Percentiles rank a stretch among this genome's conserved stretches.
Conservation (phyloP, 2,329 filamentous ascomycete species). For the Alternaria sp. region DNA sequence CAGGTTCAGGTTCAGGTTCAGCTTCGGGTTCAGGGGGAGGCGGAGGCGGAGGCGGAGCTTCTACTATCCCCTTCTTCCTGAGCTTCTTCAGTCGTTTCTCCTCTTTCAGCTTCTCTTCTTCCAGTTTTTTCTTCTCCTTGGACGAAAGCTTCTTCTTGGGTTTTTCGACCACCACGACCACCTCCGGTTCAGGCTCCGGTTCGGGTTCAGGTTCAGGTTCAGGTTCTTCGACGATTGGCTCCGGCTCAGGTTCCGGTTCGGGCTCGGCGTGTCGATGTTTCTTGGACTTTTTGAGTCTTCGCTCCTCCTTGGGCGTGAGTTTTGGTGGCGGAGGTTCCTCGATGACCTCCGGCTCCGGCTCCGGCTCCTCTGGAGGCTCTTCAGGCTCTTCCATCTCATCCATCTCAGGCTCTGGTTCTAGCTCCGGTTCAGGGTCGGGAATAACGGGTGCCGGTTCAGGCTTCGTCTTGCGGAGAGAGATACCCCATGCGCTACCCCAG, state of each 20-base stretch:
- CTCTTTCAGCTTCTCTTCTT: conserved; percentile 10
- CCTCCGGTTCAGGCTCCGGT: conserved; percentile 38
- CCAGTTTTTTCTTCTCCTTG: conserved; percentile 24
- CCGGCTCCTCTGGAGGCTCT: conserved; percentile 35
- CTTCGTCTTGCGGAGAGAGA: conserved; percentile 55
- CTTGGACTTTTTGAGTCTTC: conserved; percentile 19
- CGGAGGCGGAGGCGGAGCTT: conserved; percentile 13
- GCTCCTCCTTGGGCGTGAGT: conserved; percentile 9
- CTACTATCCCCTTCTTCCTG: conserved; percentile 39
- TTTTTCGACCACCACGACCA: conserved; percentile 39
- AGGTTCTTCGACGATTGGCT: conserved; percentile 37
- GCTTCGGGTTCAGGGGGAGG: conserved; percentile 28
- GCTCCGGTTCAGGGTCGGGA: conserved; percentile 13
- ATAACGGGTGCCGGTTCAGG: conserved; percentile 46
- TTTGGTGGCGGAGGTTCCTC: conserved; percentile 24
- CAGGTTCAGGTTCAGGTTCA: conserved; percentile 40
- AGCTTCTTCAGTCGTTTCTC: conserved; percentile 39
- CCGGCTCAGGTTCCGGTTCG: conserved; percentile 22
- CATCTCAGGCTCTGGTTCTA: conserved; percentile 17
- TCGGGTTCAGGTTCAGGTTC: conserved; percentile 17
- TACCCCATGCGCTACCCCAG: conserved; percentile 56
- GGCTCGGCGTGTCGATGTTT: conserved; percentile 28
- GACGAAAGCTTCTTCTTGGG: conserved; percentile 43
- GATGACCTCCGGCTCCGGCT: conserved; percentile 38
- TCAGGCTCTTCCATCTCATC: conserved; percentile 14